Conservation (phyloP, 2,329 filamentous ascomycete genomes). For the Botrytis fabae region DNA sequence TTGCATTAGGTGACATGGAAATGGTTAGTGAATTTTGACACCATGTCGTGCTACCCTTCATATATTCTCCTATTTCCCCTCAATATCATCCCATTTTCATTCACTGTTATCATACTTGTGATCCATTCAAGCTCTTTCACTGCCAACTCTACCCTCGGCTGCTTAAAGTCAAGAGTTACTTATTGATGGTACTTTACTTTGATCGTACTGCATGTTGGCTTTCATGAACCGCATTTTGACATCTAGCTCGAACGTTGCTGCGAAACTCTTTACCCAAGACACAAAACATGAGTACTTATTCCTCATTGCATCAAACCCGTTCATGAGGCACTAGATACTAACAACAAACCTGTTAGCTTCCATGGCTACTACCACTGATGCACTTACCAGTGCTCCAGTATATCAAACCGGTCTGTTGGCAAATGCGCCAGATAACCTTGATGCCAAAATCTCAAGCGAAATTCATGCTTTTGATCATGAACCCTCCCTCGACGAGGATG, state of each 20-base stretch:
- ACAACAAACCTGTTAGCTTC: background rate
- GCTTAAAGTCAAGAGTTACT: background rate
- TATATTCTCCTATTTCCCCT: background rate
- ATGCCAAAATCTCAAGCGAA: constrained; percentile 17
- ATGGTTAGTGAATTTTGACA: background rate
- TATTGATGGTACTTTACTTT: background rate
- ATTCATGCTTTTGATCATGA: constrained; percentile 6
- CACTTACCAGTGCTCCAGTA: constrained; percentile 13
- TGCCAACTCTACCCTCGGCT: background rate
- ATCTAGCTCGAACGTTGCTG: background rate
- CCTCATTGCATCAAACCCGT: background rate
- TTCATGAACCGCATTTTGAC: background rate
- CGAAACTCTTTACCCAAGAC: background rate
- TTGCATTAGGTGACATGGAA: background rate
- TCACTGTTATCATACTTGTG: background rate
- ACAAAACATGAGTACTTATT: constrained; percentile 2
- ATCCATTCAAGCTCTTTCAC: background rate
- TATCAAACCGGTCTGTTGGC: constrained; percentile 11
- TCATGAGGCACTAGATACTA: background rate
- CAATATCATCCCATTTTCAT: background rate
- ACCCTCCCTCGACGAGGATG: constrained; percentile 20
- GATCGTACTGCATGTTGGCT: background rate
- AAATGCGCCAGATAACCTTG: constrained; percentile 15
- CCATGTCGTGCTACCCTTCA: background rate
- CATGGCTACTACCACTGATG: constrained; percentile 14